Evolutionary conservation across 2,329 filamentous ascomycete species (phyloP).

Genomic region (Aspergillus japonicus): DNA sequence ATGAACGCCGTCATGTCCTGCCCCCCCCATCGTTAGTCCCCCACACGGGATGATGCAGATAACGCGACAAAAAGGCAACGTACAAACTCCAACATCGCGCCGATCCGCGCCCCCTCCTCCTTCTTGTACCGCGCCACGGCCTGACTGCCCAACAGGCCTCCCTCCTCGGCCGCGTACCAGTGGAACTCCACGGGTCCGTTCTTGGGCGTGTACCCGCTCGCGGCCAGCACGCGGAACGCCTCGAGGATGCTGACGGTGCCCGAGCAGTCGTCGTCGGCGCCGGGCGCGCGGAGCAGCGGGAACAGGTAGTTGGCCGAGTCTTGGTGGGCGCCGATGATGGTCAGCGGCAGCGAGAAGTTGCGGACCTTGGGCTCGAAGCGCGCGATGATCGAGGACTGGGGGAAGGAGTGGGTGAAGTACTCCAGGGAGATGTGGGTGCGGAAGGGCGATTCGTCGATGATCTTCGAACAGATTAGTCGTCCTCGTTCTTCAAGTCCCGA

Average conservation of each 20-base stretch:
- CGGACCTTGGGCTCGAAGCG: slow-evolving; percentile 7
- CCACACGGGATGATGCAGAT: no score
- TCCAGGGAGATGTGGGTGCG: slow-evolving; percentile 6
- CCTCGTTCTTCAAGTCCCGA: neutral
- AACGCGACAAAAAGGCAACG: neutral
- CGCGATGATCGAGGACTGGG: slow-evolving; percentile 4
- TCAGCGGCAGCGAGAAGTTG: neutral
- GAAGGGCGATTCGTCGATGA: slow-evolving; percentile 1
- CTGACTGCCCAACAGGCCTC: slow-evolving; percentile 2
- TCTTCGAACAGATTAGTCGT: neutral
- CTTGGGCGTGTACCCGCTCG: slow-evolving; percentile 1
- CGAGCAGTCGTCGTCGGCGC: slow-evolving; percentile 4
- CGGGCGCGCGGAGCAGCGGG: slow-evolving; percentile 2
- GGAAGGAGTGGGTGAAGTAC: slow-evolving; percentile 4
- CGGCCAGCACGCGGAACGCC: slow-evolving; percentile 1
- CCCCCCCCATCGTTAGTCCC: neutral
- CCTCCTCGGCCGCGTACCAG: slow-evolving; percentile 6
- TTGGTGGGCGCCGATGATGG: slow-evolving; percentile 6
- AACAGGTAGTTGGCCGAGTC: slow-evolving; percentile 5
- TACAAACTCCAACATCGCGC: slow-evolving; percentile 6
- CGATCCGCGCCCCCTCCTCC: slow-evolving; percentile 1
- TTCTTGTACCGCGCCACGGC: slow-evolving; percentile 4
- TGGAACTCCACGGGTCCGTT: slow-evolving; percentile 1
- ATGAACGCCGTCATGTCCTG: slow-evolving; percentile 7
- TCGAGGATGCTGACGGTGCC: slow-evolving; percentile 6